phyloP scores from a whole-genome alignment of 31 red algal species.

The Endocladia muricata region DNA sequence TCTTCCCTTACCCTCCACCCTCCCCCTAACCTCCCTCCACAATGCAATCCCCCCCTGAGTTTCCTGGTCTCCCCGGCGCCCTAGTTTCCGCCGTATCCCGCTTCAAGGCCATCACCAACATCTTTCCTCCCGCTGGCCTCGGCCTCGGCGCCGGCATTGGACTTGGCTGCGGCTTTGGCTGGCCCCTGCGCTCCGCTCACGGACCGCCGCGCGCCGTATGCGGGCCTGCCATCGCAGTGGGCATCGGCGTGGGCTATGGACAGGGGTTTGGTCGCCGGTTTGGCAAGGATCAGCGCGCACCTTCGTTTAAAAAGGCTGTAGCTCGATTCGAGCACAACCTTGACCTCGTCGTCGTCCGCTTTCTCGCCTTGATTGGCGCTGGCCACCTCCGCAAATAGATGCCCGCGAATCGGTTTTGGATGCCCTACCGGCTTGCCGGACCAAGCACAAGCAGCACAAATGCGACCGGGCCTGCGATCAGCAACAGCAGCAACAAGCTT shows the following conservation, averaged over 20 bases:
- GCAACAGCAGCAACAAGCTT: slow-evolving; percentile 5
- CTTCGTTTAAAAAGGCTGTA: slow-evolving; percentile 1
- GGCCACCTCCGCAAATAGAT: not conserved
- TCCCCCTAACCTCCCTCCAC: too few species aligned
- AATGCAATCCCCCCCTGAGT: slow-evolving; percentile 43
- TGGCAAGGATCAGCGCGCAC: slow-evolving; percentile 36
- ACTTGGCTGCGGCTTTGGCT: slow-evolving; percentile 70
- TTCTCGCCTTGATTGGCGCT: slow-evolving; percentile 22
- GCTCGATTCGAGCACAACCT: slow-evolving; percentile 14
- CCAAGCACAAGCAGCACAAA: slow-evolving; percentile 5
- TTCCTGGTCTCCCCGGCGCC: slow-evolving; percentile 40
- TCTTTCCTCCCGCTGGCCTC: slow-evolving; percentile 59
- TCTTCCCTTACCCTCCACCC: too few species aligned
- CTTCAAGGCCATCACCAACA: slow-evolving; percentile 28
- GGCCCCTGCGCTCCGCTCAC: slow-evolving; percentile 51
- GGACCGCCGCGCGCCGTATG: slow-evolving; percentile 63
- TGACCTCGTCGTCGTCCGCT: slow-evolving; percentile 30
- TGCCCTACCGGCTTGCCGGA: not conserved
- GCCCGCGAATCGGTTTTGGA: not conserved
- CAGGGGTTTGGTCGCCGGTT: slow-evolving; percentile 67
- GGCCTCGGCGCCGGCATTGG: slow-evolving; percentile 64
- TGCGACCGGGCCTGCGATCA: not conserved
- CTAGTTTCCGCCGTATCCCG: slow-evolving; percentile 30
- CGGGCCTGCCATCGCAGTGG: slow-evolving; percentile 43
- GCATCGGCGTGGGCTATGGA: slow-evolving; percentile 57